A percentile compares a stretch with the other conserved stretches of the same genome.
phyloP scores from a whole-genome alignment of 257 asterid genomes.

The Thymus mandschuricus region DNA sequence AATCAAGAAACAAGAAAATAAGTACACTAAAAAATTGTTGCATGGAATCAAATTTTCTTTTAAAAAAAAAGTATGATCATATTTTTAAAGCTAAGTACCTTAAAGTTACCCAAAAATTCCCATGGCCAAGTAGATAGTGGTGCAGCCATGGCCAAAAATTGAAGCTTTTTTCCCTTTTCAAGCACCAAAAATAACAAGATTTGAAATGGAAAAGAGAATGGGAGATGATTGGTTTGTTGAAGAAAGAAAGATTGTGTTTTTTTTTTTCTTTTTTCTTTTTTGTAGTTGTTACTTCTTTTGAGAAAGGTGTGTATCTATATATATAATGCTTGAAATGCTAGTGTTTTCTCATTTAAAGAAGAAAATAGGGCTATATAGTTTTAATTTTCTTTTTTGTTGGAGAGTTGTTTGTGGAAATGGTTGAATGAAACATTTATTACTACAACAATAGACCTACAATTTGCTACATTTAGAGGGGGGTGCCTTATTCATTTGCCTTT shows the following conservation, averaged over 20 bases:
- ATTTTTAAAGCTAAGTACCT: constrained; percentile 45
- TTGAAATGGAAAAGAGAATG: not conserved
- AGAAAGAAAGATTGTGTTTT: constrained; percentile 4
- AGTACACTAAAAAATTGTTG: not conserved
- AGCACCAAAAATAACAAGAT: constrained; percentile 1
- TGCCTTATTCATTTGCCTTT: not conserved
- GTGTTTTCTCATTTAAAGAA: not conserved
- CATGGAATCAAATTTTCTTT: not conserved
- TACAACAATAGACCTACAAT: constrained; percentile 18
- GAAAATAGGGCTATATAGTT: not conserved
- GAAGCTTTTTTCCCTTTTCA: not conserved
- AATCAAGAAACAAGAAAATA: not conserved
- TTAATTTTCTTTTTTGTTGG: not conserved
- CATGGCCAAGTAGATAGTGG: constrained; percentile 79
- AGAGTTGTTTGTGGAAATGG: not conserved
- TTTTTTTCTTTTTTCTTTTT: not conserved
- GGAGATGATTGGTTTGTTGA: not conserved
- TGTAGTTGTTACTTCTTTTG: not conserved
- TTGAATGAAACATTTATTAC: constrained; percentile 22
- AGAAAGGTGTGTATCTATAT: not conserved
- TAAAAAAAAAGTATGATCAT: not conserved
- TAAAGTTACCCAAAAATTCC: constrained; percentile 62
- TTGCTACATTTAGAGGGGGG: constrained; percentile 14
- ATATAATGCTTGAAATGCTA: not conserved
- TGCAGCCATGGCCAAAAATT: constrained; percentile 50